Base-by-base conservation (phyloP, 441 rosid genomes). In the Raphanus hybrid region DNA sequence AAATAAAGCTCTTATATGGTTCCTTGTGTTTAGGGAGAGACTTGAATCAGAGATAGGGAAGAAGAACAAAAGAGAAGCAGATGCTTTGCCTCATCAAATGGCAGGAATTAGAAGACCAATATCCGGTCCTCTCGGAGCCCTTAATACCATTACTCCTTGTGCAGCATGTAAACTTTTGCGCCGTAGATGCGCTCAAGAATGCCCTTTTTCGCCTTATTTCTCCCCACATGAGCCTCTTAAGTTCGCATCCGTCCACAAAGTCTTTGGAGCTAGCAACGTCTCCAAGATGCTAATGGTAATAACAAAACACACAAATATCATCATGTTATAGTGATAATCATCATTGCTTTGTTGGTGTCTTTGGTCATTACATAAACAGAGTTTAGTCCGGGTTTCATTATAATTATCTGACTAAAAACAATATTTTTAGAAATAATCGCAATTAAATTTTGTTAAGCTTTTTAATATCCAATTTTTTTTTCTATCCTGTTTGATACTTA, bases 1-100 rank as follows among this genome's bases (percentile, higher is more conserved):
- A 64, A 34, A n/a, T 63, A 29, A 69, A 43, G 45, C 18, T 64
- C 1, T 55, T 66, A 5, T 14, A 27, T 1, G 41, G 3, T 41
- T 16, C 11, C 32, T 3, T 29, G 39, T 69, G 73, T 63, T 5
- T 70, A 92, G 97, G 87, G 98, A 91, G 89, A 89, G 88, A 87
- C 87, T 86, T 83, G 94, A 91, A 23, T 23, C 26, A 76, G 98
- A 92, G 85, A 83, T 88, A 91, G 94, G 87, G 12, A 92, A 94
- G 85, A 91, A 88, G 88, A 86, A 89, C 78, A 91, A 90, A 83
- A 85, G 98, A 76, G 98, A 94, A 87, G 74, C 85, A 82, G 93
- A 90, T 90, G 92, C 85, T 69, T 75, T 84, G 76, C 61, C 80
- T 74, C 78, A 71, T 78, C 87, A 60, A 6, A 76, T 75, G 80